Evolutionary conservation across 495 filamentous ascomycete genomes (phyloP), one percentile per base, ranked within the genome.

Genomic region (Glutinoglossum americanum): DNA sequence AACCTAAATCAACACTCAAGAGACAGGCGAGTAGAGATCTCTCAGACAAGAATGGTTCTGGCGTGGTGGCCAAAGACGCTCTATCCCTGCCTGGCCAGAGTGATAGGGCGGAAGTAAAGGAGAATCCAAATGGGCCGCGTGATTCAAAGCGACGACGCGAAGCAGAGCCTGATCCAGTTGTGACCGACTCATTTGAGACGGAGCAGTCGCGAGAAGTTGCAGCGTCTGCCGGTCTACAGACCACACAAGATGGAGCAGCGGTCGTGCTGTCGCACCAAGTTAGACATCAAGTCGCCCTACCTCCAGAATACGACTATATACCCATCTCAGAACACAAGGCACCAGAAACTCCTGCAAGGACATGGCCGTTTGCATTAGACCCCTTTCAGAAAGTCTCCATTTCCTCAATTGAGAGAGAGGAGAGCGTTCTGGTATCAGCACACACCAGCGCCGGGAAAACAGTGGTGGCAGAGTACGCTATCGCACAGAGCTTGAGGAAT

Each of bases 381-480:
- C 92, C 93, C 58, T 98, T 98, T 75, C 92, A 98, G 70, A 81
- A 89, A 63, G 76, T 94, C 33, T 85, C 92, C 0, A 86, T 98
- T 59, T 79, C 85, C 33, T 94, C 92, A 11, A 97, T 98, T 62
- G 83, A 97, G 68, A 77, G 93, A 62, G 85, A 85, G 45, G 92
- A 98, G 71, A 96, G 89, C 72, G 87, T 98, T 15, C 72, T 98
- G 41, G 92, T 98, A 15, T 97, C 93, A 15, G 92, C 92, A 23
- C 92, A 98, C 70, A 98, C 92, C 23, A 89, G 84, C 78, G 92
- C 92, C 41, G 92, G 92, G 69, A 98, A 98, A 69, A 98, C 92
- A 1, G 92, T 97, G 19, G 87, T 95, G 21, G 92, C 92, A 59
- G 92, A 98, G 66, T 98, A 98, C 66, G 93, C 92, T 15, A 97